phyloP scores from a whole-genome alignment of 1,284 basidiomycete genomes.

The Rhodofomes roseus region DNA sequence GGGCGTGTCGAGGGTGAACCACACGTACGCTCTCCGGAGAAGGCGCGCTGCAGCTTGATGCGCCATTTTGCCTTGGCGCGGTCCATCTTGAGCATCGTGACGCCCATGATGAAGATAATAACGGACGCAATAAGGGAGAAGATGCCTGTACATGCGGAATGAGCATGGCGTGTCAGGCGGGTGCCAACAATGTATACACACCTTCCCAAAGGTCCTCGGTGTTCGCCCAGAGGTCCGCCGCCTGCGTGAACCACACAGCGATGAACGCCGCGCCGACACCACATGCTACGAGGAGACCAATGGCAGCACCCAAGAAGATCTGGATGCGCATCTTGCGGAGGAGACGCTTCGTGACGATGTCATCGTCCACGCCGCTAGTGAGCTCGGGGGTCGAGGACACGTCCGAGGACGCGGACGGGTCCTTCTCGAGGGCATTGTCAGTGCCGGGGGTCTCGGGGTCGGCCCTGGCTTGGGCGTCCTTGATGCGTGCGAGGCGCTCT shows the following conservation, averaged over 20 bases:
- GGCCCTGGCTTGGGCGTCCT: constrained; percentile 9
- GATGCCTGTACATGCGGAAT: constrained; percentile 50
- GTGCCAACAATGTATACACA: constrained; percentile 11
- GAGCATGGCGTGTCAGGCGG: constrained; percentile 12
- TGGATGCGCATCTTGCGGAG: constrained; percentile 64
- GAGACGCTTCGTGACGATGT: constrained; percentile 32
- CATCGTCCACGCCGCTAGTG: constrained; percentile 20
- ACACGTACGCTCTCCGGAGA: constrained; percentile 52
- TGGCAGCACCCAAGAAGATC: constrained; percentile 75
- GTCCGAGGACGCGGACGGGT: background rate
- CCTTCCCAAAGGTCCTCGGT: constrained; percentile 77
- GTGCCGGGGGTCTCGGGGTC: constrained; percentile 12
- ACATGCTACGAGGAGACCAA: constrained; percentile 76
- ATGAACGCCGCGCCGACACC: constrained; percentile 78
- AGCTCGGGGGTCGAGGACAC: constrained; percentile 14
- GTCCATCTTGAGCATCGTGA: constrained; percentile 52
- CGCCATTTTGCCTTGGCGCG: constrained; percentile 87
- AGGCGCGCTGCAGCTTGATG: constrained; percentile 79
- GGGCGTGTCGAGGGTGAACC: background rate
- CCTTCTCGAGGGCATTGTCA: constrained; percentile 3
- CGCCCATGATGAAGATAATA: constrained; percentile 60
- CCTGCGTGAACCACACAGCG: constrained; percentile 79
- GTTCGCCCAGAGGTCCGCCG: constrained; percentile 65
- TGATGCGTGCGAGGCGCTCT: constrained; percentile 10
- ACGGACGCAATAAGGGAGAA: constrained; percentile 79